Evolutionary conservation across 2,329 filamentous ascomycete species (phyloP), one percentile per base, ranked within the genome.

Genomic region (Cladosporium sp.): DNA sequence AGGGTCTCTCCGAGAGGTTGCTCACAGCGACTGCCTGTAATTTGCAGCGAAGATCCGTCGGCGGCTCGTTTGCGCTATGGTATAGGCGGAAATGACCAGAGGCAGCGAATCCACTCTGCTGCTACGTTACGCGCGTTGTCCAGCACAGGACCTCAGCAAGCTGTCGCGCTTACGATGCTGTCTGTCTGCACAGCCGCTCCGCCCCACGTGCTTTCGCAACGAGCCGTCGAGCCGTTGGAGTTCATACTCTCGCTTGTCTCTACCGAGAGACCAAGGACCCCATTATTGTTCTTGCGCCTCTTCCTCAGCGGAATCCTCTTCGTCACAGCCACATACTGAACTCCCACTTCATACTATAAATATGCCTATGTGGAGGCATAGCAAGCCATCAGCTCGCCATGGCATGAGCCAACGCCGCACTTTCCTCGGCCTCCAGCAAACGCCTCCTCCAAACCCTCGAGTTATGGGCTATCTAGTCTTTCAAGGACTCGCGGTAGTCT

Each of bases 401-500:
- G 30, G 2, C 9, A 14, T 11, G 25, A 22, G 22, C 20, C 68
- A 68, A 55, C 61, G 61, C 15, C 66, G 70, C 15, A 67, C 63
- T 5, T 72, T 73, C 58, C 60, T 71, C 17, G 66, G 64, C 28
- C 62, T 72, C 2, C 69, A 68, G 28, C 67, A 67, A 2, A 63
- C 70, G 6, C 67, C 68, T 22, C 59, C 70, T 11, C 70, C 69
- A 2, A 63, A 64, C 17, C 66, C 69, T 20, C 60, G 62, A 15
- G 65, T 66, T 47, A 70, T 70, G 64, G 70, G 64, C n/a, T 68
- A 64, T 38, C 65, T 73, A 11, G 71, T 73, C 17, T 54, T 65
- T 1, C 70, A 73, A 63, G 70, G 71, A 12, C 62, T 73, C 15
- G 66, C 60, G 1, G 61, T 73, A 6, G 71, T 73, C 17, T 63